A percentile compares a stretch with the other conserved stretches of the same genome.
phyloP scores from a whole-genome alignment of 2,329 filamentous ascomycete genomes.

The Neopestalotiopsis sp. region DNA sequence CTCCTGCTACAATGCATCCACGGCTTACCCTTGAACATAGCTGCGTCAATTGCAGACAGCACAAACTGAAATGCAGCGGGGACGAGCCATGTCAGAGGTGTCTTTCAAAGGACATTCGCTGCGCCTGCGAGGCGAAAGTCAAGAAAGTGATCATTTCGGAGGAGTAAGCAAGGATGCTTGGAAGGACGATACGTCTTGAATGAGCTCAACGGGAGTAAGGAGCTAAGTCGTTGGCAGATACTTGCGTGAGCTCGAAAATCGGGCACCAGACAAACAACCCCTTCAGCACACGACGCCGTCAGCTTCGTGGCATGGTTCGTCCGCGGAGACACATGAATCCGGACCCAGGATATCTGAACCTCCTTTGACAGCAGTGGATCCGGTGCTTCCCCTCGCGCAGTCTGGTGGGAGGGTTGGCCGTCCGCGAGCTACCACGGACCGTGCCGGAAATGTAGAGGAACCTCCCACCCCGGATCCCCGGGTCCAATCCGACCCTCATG shows the following conservation, averaged over 20 bases:
- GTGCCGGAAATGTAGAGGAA: background rate
- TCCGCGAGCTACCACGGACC: background rate
- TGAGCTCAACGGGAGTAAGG: background rate
- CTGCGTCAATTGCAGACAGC: conserved; percentile 1
- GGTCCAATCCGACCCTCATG: background rate
- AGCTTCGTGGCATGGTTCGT: background rate
- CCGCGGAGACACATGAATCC: background rate
- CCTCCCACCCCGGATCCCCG: background rate
- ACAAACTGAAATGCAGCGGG: conserved; percentile 3
- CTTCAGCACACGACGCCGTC: background rate
- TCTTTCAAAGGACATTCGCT: background rate
- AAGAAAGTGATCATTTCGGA: conserved; percentile 4
- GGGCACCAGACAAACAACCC: background rate
- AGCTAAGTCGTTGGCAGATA: background rate
- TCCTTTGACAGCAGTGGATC: background rate
- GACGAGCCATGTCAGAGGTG: conserved; percentile 6
- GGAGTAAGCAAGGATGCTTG: background rate
- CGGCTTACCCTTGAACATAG: background rate
- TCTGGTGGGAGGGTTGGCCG: background rate
- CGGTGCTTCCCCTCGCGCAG: background rate
- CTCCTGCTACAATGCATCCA: too few relatives aligned
- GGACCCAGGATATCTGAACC: background rate
- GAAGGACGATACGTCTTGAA: background rate
- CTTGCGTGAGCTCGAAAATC: background rate
- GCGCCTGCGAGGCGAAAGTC: background rate